Base-by-base conservation (phyloP, 345 rosid species). In the Euphorbia peplus region DNA sequence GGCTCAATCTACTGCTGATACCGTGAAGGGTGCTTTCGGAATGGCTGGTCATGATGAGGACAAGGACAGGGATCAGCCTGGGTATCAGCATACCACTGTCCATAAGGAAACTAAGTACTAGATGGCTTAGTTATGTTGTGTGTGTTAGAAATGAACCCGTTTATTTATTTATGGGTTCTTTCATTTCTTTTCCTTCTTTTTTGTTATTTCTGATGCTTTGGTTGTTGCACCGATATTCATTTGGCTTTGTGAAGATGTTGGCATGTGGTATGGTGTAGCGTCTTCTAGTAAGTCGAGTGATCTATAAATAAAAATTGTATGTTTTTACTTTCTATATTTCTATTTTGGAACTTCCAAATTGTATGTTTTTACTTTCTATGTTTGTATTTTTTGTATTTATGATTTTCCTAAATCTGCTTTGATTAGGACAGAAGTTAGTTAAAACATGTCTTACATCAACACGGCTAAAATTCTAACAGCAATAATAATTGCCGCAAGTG, bases 1-100 rank as follows among this genome's bases (percentile, higher is more conserved):
- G 80, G 88, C 97, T 0, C 81, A 80, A 52, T 82, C 83, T 8
- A 88, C 92, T 12, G 78, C 80, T 50, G 92, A 81, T 24, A 79
- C 90, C 0, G 84, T 91, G 21, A 89, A 84, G 71, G 79, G 79
- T 26, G 78, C 90, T 5, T 70, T 89, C 47, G 91, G 95, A 1
- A 77, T 84, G 80, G 78, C 60, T 46, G 50, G 25, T 4, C 76
- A 64, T 41, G 64, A 73, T 1, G 15, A 44, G 5, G 83, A 80
- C 7, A 78, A 75, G 10, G 78, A 73, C 8, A 67, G 26, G 9
- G 67, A 29, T 28, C 19, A 30, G 4, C 4, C 42, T 39, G 42
- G 42, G 5, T 32, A 32, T 6, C 37, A 32, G 4, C 3, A 32
- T 2, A 32, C 37, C 6, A 32, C 37, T 32, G 37, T 32, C 37